Conservation (phyloP, 805 yeast species). For the Wickerhamiella australiensis region DNA sequence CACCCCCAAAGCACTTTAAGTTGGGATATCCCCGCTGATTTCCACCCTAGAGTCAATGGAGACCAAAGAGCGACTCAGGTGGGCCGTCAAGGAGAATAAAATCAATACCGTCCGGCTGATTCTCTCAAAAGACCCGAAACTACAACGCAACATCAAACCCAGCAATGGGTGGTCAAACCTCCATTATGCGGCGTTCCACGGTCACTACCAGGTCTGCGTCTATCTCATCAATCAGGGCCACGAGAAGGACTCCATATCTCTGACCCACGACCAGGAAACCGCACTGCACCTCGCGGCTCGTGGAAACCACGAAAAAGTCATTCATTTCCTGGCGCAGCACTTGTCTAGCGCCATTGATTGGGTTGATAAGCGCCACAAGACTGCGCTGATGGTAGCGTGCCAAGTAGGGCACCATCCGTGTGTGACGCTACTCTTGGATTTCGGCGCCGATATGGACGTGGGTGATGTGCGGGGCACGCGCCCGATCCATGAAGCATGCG, state of each 20-base stretch:
- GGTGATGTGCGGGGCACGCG: conserved; percentile 69
- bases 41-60: conserved; percentile 46
- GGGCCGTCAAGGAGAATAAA: conserved; percentile 53
- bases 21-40: too few species aligned
- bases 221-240: conserved; percentile 43
- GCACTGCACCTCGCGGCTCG: conserved; percentile 59
- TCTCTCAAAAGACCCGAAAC: conserved; percentile 53
- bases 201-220: conserved; percentile 56
- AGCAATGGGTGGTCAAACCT: conserved; percentile 69
- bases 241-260: conserved; percentile 39
- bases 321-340: conserved; percentile 60
- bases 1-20: too few species aligned
- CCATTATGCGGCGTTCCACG: conserved; percentile 69
- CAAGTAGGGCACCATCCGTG: conserved; percentile 49
- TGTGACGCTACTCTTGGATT: conserved; percentile 49
- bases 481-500: conserved; percentile 73
- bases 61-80: conserved; percentile 53
- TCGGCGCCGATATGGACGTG: conserved; percentile 65
- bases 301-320: conserved; percentile 55
- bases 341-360: conserved; percentile 48
- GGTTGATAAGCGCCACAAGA: conserved; percentile 36
- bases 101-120: conserved; percentile 51
- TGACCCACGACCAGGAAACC: conserved; percentile 45
- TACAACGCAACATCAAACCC: conserved; percentile 57
- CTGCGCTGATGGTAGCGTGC: conserved; percentile 54